Evolutionary conservation across 1,139 yeast genomes (phyloP).

Genomic region (Suhomyces ambrosiae): DNA sequence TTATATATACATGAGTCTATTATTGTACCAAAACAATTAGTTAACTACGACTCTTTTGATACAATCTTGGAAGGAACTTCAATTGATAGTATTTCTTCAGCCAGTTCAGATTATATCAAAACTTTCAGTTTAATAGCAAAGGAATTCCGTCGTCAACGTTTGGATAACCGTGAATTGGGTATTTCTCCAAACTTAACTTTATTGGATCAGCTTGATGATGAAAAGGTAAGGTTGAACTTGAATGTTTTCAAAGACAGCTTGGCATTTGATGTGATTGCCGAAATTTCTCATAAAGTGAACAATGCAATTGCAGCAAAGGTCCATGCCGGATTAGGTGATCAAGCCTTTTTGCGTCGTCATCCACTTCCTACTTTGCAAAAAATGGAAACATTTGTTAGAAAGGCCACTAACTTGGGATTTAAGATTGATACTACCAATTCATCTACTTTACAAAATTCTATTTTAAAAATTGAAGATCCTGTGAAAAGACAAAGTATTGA

Average conservation of each 20-base stretch:
- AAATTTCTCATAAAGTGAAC: constrained; percentile 80
- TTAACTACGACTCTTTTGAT: constrained; percentile 57
- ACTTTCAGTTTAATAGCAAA: constrained; percentile 67
- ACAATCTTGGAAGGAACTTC: constrained; percentile 40
- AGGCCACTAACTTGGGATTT: constrained; percentile 65
- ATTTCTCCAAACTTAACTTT: constrained; percentile 63
- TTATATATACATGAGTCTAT: constrained; percentile 77
- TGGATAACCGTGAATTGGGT: constrained; percentile 52
- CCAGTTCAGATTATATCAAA: constrained; percentile 66
- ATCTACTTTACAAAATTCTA: constrained; percentile 71
- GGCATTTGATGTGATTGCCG: constrained; percentile 66
- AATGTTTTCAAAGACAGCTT: constrained; percentile 69
- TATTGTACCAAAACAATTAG: constrained; percentile 61
- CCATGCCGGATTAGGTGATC: constrained; percentile 75
- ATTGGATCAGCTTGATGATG: constrained; percentile 84
- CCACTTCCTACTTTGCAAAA: constrained; percentile 81
- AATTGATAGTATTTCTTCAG: constrained; percentile 46
- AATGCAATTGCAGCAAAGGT: constrained; percentile 82
- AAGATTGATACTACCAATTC: constrained; percentile 75
- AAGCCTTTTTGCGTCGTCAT: constrained; percentile 85
- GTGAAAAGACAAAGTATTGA: constrained; percentile 75
- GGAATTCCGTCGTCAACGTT: constrained; percentile 73
- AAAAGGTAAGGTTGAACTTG: constrained; percentile 67
- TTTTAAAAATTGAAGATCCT: constrained; percentile 64
- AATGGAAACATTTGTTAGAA: constrained; percentile 76